These are phyloP conservation scores for Triticum dicoccoides DNA, from an alignment of 176 grass and related monocot species.

Conservation along the genomic window DNA sequence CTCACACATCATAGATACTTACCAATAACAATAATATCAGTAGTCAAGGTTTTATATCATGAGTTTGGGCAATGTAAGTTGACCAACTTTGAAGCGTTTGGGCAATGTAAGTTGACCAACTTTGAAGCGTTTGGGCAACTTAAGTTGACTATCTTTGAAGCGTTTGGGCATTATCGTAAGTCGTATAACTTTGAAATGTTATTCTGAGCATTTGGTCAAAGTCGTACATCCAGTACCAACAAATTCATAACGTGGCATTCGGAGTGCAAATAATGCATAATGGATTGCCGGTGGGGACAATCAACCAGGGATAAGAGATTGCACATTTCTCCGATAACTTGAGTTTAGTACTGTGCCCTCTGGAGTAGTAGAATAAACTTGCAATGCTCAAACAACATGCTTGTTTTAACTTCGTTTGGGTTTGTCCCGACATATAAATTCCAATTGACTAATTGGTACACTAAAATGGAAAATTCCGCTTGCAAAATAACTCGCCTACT, in stretches of 20 bases:
- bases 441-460: not conserved
- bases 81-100: not conserved
- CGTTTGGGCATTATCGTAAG: not conserved
- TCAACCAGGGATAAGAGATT: not conserved
- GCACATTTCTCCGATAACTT: not conserved
- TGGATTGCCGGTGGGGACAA: not conserved
- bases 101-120: not conserved
- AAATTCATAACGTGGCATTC: not conserved
- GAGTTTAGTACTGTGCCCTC: not conserved
- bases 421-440: not conserved
- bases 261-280: not conserved
- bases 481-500: not conserved
- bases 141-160: not conserved
- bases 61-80: not conserved
- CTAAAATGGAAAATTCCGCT: not conserved
- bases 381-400: not conserved
- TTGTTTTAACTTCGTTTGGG: not conserved
- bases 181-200: not conserved
- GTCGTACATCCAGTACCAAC: not conserved
- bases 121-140: not conserved
- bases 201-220: not conserved
- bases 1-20: not conserved
- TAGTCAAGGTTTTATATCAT: not conserved
- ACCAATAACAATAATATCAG: not conserved
- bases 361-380: not conserved